Base-by-base conservation (phyloP, 768 basidiomycete species). In the Mycena alexandri region DNA sequence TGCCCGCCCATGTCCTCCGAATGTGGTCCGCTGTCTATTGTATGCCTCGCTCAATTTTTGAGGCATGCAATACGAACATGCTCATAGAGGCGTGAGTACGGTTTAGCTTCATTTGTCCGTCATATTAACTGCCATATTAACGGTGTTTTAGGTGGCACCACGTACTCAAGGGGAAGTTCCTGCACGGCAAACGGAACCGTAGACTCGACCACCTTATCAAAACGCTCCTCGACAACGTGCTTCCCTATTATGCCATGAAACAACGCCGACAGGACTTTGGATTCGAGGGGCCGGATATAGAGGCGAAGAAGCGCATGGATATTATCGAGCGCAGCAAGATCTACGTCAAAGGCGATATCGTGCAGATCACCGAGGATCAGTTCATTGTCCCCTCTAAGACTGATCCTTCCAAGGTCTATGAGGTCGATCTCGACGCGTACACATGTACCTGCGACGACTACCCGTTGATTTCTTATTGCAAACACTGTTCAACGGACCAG, bases 151-250 rank as follows among this genome's bases (percentile, higher is more conserved):
- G 64, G 7, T 76, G 76, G 76, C 74, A 77, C 52, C 74, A 75
- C 61, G 55, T 77, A 10, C 67, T 76, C 14, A 77, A 78, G 36
- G 57, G 64, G 7, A 75, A 73, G n/a, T 76, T 77, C 47, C 53
- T 77, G 16, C 48, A 74, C 16, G 74, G 74, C 0, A 61, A 69
- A 17, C 71, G 66, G 0, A 78, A 78, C 43, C 61, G 73, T 11
- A 56, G 62, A 5, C 41, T 76, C 14, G 76, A 76, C 38, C 70
- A 74, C 38, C 60, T 77, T 2, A 36, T 78, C 6, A 56, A 63
- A 53, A 67, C 67, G 6, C 74, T 78, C 2, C 3, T 71, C 10
- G 12, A 47, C 16, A n/a, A 61, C 5, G 77, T 71, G 0, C 33
- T 75, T 5, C 48, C 66, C 0, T 71, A 73, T 57, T 78, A 71